Base-by-base conservation (phyloP, 768 basidiomycete genomes). In the Strobilomyces echinocephalus region DNA sequence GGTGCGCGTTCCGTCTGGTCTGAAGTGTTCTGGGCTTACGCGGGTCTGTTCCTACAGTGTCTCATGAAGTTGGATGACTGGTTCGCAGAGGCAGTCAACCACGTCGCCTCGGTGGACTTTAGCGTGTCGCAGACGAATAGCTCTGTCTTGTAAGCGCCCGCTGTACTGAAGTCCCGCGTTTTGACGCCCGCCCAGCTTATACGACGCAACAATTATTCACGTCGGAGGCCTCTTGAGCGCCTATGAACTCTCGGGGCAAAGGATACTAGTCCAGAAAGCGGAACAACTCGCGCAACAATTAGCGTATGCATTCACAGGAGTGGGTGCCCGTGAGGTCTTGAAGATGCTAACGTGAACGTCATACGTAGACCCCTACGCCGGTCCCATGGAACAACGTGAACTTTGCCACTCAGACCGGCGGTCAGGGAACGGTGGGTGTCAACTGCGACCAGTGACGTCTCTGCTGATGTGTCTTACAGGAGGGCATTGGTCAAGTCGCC, bases 151-250 rank as follows among this genome's bases (percentile, higher is more conserved):
- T 79, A 59, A 48, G 40, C 8, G 21, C 20, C 31, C 30, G 16
- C 9, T 45, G 20, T 36, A 18, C 33, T 1, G 7, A 30, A 2
- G 30, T 30, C 6, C 30, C 30, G 30, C 30, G 30, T 30, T 30
- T 9, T 30, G 30, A 30, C 30, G 9, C 30, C 28, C 4, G 30
- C 6, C 5, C 28, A 68, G 67, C 38, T 1, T 89, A 4, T 89
- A 89, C 60, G 88, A 90, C 67, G 85, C 85, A 1, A 87, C 83
- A 0, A 90, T 90, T 59, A 85, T 88, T 40, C 85, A 82, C 47
- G 61, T 90, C 3, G 88, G 79, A 8, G 85, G 85, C 1, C 70
- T 87, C 11, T 63, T 90, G 39, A 84, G 80, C 50, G 79, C 87
- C 5, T 89, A 81, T 57, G 85, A 89, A 58, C 79, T 89, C 49